A percentile compares a stretch with the other conserved stretches of the same genome.
Evolutionary conservation across 306 rosid species (phyloP).

Genomic region (Castanospermum australe): DNA sequence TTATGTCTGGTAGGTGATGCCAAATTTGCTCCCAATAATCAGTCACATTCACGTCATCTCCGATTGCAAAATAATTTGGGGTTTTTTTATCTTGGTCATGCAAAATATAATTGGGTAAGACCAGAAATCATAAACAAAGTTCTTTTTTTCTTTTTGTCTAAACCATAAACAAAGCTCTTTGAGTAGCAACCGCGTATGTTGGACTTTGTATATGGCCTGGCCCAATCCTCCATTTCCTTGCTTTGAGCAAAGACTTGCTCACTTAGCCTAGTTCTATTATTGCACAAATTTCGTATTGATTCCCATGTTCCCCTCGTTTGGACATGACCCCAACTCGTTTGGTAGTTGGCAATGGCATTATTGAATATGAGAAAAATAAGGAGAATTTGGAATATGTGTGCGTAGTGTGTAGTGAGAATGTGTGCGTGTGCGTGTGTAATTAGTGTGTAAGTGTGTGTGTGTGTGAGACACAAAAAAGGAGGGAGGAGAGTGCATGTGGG

Average conservation of each 20-base stretch:
- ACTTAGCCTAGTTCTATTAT: neutral
- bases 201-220: slow-evolving; percentile 11
- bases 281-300: neutral
- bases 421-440: too few species aligned
- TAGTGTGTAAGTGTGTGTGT: too few species aligned
- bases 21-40: neutral
- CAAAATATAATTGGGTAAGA: neutral
- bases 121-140: neutral
- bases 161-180: neutral
- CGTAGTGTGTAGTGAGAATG: too few species aligned
- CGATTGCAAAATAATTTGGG: neutral
- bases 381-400: neutral
- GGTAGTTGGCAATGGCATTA: neutral
- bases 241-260: neutral
- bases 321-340: neutral
- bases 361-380: neutral
- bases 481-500: too few species aligned
- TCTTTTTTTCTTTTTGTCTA: too few species aligned
- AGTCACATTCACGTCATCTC: neutral
- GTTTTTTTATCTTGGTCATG: slow-evolving; percentile 1
- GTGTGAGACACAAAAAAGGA: too few species aligned
- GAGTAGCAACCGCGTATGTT: neutral
- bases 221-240: neutral
- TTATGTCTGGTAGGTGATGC: slow-evolving; percentile 16
- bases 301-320: neutral